These are phyloP conservation scores for Neocucurbitaria cava DNA, from an alignment of 2,329 filamentous ascomycete species.

Conservation along the genomic window DNA sequence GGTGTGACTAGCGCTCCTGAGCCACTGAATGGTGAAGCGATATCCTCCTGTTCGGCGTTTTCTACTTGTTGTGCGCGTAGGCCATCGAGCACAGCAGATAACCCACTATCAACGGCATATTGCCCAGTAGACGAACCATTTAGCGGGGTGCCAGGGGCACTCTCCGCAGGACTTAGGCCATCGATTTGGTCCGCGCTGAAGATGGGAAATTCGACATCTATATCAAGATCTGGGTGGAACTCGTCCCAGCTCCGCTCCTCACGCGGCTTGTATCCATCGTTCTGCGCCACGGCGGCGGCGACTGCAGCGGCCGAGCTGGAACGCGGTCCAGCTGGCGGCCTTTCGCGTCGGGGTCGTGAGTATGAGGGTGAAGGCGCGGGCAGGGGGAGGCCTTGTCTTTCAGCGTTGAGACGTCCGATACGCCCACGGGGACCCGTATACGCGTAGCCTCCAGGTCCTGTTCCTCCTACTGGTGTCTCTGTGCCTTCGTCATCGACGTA, in stretches of 20 bases:
- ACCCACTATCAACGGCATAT: slow-evolving; percentile 43
- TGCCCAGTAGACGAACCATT: slow-evolving; percentile 36
- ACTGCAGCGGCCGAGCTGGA: slow-evolving; percentile 89
- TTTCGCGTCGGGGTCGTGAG: slow-evolving; percentile 46
- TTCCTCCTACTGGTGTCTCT: slow-evolving; percentile 63
- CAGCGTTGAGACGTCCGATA: slow-evolving; percentile 59
- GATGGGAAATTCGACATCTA: slow-evolving; percentile 79
- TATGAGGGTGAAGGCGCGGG: slow-evolving; percentile 57
- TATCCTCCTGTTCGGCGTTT: slow-evolving; percentile 28
- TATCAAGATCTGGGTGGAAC: slow-evolving; percentile 94
- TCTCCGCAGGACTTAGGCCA: slow-evolving; percentile 61
- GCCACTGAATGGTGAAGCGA: slow-evolving; percentile 16
- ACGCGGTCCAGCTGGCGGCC: slow-evolving; percentile 64
- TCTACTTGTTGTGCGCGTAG: slow-evolving; percentile 41
- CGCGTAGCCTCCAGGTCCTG: slow-evolving; percentile 58
- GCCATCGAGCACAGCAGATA: slow-evolving; percentile 45
- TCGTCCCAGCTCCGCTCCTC: slow-evolving; percentile 98
- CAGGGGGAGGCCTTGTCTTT: slow-evolving; percentile 48
- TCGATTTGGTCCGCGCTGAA: slow-evolving; percentile 87
- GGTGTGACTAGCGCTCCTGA: slow-evolving; percentile 46
- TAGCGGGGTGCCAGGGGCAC: slow-evolving; percentile 56
- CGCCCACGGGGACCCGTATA: slow-evolving; percentile 61
- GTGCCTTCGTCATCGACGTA: slow-evolving; percentile 77
- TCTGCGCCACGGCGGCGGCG: slow-evolving; percentile 85
- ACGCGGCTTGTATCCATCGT: slow-evolving; percentile 94